Evolutionary conservation across 2,329 filamentous ascomycete genomes (phyloP).

Genomic region (Phaeophleospora eucalypticola): DNA sequence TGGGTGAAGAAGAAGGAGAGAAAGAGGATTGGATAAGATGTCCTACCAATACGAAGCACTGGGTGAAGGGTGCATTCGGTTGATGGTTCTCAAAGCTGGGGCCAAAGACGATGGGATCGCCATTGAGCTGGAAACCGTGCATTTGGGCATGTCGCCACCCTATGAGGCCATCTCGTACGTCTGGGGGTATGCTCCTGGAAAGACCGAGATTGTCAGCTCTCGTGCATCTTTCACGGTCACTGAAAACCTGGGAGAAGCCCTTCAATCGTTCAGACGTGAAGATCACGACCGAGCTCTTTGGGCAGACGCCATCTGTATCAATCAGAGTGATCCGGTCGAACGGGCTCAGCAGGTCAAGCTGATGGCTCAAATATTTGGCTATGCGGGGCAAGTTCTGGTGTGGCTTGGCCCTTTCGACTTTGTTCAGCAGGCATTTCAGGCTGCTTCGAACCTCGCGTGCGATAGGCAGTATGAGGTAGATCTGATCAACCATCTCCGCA

Average conservation of each 20-base stretch:
- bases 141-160: background rate
- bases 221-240: background rate
- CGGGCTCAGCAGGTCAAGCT: slow-evolving; percentile 3
- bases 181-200: slow-evolving; percentile 2
- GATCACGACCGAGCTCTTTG: slow-evolving; percentile 1
- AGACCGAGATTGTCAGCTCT: background rate
- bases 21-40: background rate
- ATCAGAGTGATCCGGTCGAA: slow-evolving; percentile 3
- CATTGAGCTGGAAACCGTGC: background rate
- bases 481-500: background rate
- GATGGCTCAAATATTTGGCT: slow-evolving; percentile 3
- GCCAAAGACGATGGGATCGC: background rate
- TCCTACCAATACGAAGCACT: background rate
- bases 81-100: background rate
- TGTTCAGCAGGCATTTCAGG: background rate
- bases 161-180: slow-evolving; percentile 2
- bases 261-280: background rate
- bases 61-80: background rate
- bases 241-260: background rate
- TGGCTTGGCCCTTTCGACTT: slow-evolving; percentile 2
- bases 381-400: background rate
- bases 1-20: slow-evolving; percentile 34
- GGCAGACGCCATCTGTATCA: slow-evolving; percentile 8
- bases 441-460: background rate
- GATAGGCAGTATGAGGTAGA: background rate